These are phyloP conservation scores for Diphasiastrum complanatum DNA, from an alignment of 83 land plant genomes.

Conservation along the genomic window DNA sequence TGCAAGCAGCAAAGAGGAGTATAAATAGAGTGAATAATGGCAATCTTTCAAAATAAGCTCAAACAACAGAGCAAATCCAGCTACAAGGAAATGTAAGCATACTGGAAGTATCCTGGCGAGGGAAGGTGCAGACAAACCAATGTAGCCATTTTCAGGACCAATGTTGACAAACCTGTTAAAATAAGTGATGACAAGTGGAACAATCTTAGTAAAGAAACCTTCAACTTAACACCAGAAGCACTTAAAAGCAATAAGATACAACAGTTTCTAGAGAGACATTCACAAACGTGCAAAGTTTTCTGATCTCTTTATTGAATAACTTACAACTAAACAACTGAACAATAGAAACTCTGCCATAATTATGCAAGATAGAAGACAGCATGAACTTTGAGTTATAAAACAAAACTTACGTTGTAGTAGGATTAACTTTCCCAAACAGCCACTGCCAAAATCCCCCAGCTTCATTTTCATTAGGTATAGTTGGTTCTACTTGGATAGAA, in stretches of 20 bases:
- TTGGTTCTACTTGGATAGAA: slow-evolving; percentile 68
- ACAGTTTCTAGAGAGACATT: too few relatives aligned
- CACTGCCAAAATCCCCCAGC: slow-evolving; percentile 71
- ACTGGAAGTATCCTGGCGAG: slow-evolving; percentile 80
- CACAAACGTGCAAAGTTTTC: too few relatives aligned
- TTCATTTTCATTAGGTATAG: slow-evolving; percentile 58
- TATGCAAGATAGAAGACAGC: background rate
- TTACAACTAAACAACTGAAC: background rate
- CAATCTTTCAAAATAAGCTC: background rate
- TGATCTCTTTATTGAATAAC: background rate
- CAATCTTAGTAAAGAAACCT: too few relatives aligned
- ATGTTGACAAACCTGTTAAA: slow-evolving; percentile 38
- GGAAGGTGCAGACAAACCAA: slow-evolving; percentile 81
- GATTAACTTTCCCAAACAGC: slow-evolving; percentile 62
- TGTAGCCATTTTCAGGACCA: slow-evolving; percentile 69
- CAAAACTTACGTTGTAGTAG: slow-evolving; percentile 33
- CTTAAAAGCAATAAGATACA: too few relatives aligned
- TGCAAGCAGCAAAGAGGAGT: slow-evolving; percentile 15
- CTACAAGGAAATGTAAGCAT: background rate
- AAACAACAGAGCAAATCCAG: background rate
- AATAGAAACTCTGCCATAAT: too few relatives aligned
- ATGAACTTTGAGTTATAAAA: background rate
- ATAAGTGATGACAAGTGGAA: too few relatives aligned
- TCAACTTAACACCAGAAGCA: too few relatives aligned
- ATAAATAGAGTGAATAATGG: background rate